These are phyloP conservation scores for Candida sphagnicola DNA, from an alignment of 805 yeast genomes.

Conservation along the genomic window DNA sequence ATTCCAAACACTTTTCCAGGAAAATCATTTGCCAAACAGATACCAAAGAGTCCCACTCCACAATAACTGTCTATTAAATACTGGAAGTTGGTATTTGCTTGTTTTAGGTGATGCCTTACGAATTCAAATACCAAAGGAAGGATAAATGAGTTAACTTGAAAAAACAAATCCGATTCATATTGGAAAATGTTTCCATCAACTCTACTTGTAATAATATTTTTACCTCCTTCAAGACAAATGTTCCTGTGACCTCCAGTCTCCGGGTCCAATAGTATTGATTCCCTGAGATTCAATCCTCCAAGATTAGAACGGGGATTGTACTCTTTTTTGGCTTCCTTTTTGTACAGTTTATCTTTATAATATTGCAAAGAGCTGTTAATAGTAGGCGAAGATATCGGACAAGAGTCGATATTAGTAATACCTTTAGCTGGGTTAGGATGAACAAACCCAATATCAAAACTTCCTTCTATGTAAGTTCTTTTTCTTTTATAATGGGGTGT, in stretches of 20 bases:
- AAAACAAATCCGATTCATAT: slow-evolving; percentile 36
- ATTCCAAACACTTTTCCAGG: slow-evolving; percentile 39
- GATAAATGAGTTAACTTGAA: slow-evolving; percentile 37
- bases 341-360: slow-evolving; percentile 5
- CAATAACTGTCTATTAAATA: slow-evolving; percentile 42
- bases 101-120: slow-evolving; percentile 18
- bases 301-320: slow-evolving; percentile 3
- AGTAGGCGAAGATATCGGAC: slow-evolving; percentile 32
- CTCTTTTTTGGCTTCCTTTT: background rate
- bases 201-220: slow-evolving; percentile 29
- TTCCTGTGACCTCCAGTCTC: slow-evolving; percentile 25
- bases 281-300: slow-evolving; percentile 27
- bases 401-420: slow-evolving; percentile 29
- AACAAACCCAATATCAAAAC: slow-evolving; percentile 29
- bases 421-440: slow-evolving; percentile 17
- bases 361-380: slow-evolving; percentile 25
- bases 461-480: slow-evolving; percentile 5
- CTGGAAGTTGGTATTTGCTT: slow-evolving; percentile 10
- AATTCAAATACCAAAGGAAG: slow-evolving; percentile 32
- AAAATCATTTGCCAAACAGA: slow-evolving; percentile 26
- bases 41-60: slow-evolving; percentile 45
- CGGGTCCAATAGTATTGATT: slow-evolving; percentile 24
- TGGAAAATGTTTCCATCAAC: slow-evolving; percentile 34
- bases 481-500: slow-evolving; percentile 34
- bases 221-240: slow-evolving; percentile 22